Percentiles rank a stretch among this genome's conserved stretches.
phyloP scores from a whole-genome alignment of 2,329 filamentous ascomycete genomes.

The Diplodia intermedia region DNA sequence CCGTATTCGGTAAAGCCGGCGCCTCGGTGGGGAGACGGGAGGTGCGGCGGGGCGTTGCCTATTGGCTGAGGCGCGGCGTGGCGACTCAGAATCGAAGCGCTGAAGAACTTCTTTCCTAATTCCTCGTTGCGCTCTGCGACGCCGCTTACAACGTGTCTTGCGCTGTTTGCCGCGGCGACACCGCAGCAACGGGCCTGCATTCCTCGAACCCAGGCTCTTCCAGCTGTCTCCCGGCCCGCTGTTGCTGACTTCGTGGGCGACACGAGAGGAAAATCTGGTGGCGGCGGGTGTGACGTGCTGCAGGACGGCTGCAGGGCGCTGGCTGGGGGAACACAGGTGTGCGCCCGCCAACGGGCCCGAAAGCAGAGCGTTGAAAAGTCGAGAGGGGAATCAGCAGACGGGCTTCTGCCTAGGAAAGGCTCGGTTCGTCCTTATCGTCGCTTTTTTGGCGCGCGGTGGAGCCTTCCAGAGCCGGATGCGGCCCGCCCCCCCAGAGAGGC shows the following conservation, averaged over 20 bases:
- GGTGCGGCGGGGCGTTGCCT: not conserved
- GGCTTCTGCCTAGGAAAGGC: not conserved
- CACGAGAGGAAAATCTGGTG: constrained; percentile 16
- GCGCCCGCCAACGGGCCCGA: not conserved
- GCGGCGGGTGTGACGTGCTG: constrained; percentile 26
- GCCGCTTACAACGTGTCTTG: too few species aligned
- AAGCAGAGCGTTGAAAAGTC: not conserved
- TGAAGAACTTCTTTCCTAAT: not conserved
- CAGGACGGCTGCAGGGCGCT: constrained; percentile 19
- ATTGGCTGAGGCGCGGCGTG: not conserved
- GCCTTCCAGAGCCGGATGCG: constrained; percentile 12
- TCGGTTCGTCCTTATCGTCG: constrained; percentile 1
- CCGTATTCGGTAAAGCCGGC: constrained; percentile 13
- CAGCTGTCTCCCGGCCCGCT: not conserved
- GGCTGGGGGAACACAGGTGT: not conserved
- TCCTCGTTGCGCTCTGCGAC: not conserved
- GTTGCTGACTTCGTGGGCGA: not conserved
- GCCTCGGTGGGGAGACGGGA: constrained; percentile 11
- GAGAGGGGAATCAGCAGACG: not conserved
- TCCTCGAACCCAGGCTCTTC: not conserved
- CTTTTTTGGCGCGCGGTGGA: not conserved
- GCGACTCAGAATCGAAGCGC: not conserved
- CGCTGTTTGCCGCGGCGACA: not conserved
- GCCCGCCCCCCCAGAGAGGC: constrained; percentile 6
- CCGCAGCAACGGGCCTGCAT: constrained; percentile 13